Base-by-base conservation (phyloP, 371 early-diverging fungal genomes). In the Sporodiniella umbellata region DNA sequence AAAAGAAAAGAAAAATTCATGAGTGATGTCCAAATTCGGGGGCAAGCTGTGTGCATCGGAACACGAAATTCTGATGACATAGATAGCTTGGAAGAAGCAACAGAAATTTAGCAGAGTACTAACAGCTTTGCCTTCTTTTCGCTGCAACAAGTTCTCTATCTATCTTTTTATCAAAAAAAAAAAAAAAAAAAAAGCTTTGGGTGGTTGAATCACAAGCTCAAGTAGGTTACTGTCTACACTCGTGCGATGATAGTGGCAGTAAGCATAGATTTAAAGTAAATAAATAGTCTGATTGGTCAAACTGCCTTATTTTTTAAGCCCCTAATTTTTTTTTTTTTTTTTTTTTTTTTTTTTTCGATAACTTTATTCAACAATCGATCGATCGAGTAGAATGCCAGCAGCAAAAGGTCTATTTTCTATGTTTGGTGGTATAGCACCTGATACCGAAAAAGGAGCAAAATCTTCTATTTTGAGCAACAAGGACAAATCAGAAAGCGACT, bases 371-470 rank as follows among this genome's bases (percentile, higher is more conserved):
- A n/a, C n/a, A n/a, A n/a, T n/a, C n/a, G 33, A 33, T 47, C 33
- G 33, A 47, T 47, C 23, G 19, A 21, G 8, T 10, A 31, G 1
- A 21, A 53, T 58, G 58, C 24, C 45, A 33, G 56, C 55, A 12
- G 46, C 23, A 23, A 60, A 60, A 18, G 71, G 71, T n/a, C 30
- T 70, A 18, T 48, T 59, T 26, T 54, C 63, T 48, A 53, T 70
- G 64, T 70, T 70, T 56, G 71, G 71, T 49, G 71, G 56, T 10
- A 19, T 21, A n/a, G n/a, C n/a, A n/a, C n/a, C n/a, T n/a, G n/a
- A n/a, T 2, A 31, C 31, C 0, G 1, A 8, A 8, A 31, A 31
- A 31, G 12, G 1, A 10, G 49, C 63, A 12, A 12, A 39, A 14
- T 7, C 37, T 12, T n/a, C 38, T n/a, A 28, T 26, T n/a, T 33